These are phyloP conservation scores for Diplodia sapinea DNA, from an alignment of 2,329 filamentous ascomycete genomes.

Conservation along the genomic window DNA sequence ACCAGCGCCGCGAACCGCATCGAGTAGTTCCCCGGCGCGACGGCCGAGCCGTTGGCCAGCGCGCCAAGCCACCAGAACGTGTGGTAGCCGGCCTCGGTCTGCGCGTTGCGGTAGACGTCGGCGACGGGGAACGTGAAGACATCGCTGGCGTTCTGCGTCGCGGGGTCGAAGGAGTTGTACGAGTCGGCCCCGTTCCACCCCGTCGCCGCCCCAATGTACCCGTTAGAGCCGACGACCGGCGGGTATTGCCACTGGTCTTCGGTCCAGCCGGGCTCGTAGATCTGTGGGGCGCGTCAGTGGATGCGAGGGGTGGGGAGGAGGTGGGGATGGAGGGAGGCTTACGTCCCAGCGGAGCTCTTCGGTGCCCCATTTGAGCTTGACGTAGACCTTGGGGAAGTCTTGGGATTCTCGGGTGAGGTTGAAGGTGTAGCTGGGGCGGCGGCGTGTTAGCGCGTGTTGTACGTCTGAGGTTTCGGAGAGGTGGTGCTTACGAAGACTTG, in stretches of 20 bases:
- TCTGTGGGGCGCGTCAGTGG: constrained; percentile 29
- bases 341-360: constrained; percentile 19
- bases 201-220: constrained; percentile 40
- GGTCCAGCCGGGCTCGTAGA: constrained; percentile 38
- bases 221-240: constrained; percentile 38
- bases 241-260: constrained; percentile 41
- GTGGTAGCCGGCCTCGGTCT: not conserved
- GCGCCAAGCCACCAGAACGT: constrained; percentile 41
- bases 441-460: no score
- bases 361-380: constrained; percentile 21
- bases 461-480: no score
- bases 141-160: constrained; percentile 37
- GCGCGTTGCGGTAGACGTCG: constrained; percentile 34
- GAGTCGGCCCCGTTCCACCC: constrained; percentile 35
- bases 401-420: constrained; percentile 8
- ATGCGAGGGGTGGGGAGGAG: not conserved
- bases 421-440: constrained; percentile 13
- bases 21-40: constrained; percentile 38
- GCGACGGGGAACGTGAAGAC: constrained; percentile 36
- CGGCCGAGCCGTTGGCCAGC: constrained; percentile 39
- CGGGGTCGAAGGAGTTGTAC: constrained; percentile 34
- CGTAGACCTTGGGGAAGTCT: constrained; percentile 23
- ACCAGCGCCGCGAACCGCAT: constrained; percentile 38
- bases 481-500: not conserved
- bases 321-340: not conserved